phyloP scores from a whole-genome alignment of 2,329 filamentous ascomycete species.

The Alternaria sp. region DNA sequence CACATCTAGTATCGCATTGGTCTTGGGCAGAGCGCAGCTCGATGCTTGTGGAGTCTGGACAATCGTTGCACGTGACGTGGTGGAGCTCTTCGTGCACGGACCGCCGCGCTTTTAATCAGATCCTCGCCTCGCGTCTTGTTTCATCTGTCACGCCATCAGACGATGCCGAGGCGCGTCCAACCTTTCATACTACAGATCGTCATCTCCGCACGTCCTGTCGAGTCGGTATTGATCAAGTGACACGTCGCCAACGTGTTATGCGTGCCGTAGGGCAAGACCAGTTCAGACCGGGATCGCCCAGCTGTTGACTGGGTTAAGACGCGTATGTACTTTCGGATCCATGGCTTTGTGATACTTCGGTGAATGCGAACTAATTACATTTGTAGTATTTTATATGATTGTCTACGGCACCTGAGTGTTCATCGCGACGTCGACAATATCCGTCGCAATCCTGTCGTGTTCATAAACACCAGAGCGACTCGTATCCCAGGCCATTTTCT shows the following conservation, averaged over 20 bases:
- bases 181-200: neutral
- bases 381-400: neutral
- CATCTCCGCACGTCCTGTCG: neutral
- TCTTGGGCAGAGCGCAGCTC: neutral
- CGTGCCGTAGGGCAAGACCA: neutral
- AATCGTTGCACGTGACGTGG: neutral
- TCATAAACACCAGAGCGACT: neutral
- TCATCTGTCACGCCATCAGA: neutral
- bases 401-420: neutral
- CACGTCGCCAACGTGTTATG: neutral
- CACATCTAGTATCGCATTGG: neutral
- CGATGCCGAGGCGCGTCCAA: neutral
- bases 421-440: conserved; percentile 9
- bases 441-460: conserved; percentile 15
- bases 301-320: neutral
- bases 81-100: neutral
- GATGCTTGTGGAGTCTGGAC: neutral
- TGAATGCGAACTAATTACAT: neutral
- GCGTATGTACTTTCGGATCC: neutral
- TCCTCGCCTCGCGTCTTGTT: neutral
- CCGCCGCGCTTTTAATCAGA: neutral
- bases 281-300: neutral
- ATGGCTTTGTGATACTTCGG: too few relatives aligned
- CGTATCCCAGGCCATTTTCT: conserved; percentile 10
- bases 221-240: neutral